Conservation (phyloP, 2,329 filamentous ascomycete genomes). For the Colletotrichum sp. region DNA sequence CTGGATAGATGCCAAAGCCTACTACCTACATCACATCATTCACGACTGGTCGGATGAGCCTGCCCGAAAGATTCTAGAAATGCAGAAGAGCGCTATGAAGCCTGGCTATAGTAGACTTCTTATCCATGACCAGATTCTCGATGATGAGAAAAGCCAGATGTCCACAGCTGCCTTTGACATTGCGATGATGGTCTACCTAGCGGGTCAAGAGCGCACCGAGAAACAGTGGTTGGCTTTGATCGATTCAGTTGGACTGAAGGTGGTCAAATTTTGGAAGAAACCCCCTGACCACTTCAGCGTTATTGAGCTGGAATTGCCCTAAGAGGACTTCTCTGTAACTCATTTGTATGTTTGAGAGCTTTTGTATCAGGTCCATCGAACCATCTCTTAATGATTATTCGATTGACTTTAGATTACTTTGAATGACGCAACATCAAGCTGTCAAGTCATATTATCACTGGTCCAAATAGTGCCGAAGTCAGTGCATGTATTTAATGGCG, state of each 20-base stretch:
- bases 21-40: constrained; percentile 57
- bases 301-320: neutral
- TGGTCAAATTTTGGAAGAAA: constrained; percentile 10
- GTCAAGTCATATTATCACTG: neutral
- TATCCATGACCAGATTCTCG: constrained; percentile 42
- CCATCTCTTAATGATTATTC: rapidly evolving
- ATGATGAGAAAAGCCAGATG: constrained; percentile 25
- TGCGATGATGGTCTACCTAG: neutral
- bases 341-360: rapidly evolving
- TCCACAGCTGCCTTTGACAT: neutral
- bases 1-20: constrained; percentile 46
- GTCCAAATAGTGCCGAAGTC: neutral
- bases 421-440: rapidly evolving
- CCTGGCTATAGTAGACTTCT: constrained; percentile 42
- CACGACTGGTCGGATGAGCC: constrained; percentile 60
- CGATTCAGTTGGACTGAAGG: neutral
- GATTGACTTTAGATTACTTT: neutral
- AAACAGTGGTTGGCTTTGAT: constrained; percentile 9
- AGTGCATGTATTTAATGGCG: neutral
- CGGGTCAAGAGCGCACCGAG: neutral
- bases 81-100: constrained; percentile 48
- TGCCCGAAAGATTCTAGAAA: constrained; percentile 42
- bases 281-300: neutral
- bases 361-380: rapidly evolving
- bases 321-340: neutral